Base-by-base conservation (phyloP, 495 filamentous ascomycete genomes). In the Talaromyces wortmannii region DNA sequence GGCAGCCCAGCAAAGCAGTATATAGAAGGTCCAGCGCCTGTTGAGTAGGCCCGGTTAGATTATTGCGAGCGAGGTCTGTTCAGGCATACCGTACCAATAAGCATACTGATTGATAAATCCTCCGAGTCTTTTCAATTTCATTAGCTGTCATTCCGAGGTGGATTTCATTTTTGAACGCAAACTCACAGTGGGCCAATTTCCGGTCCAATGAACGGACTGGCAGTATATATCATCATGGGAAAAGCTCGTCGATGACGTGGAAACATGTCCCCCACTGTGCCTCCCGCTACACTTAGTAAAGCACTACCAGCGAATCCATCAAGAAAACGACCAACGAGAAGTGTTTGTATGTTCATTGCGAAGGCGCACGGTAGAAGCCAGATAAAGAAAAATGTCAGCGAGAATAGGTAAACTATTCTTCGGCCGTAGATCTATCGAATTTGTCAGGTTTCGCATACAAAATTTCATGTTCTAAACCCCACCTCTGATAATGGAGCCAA, bases 141-240 rank as follows among this genome's bases (percentile, higher is more conserved):
- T n/a, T n/a, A n/a, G n/a, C n/a, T n/a, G n/a, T n/a, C n/a, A n/a
- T n/a, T n/a, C n/a, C n/a, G n/a, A n/a, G n/a, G n/a, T n/a, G n/a
- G n/a, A n/a, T n/a, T n/a, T n/a, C n/a, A n/a, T n/a, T n/a, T n/a
- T n/a, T n/a, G n/a, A n/a, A n/a, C n/a, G n/a, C n/a, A n/a, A n/a
- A n/a, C n/a, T n/a, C n/a, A n/a, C 66, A 73, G 53, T 56, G 67
- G 75, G 8, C 71, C 68, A 40, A 72, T 52, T 48, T 69, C 72
- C 40, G 83, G 85, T 16, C 90, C 89, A 42, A 90, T 69, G 60
- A 95, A 95, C 6, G 91, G 92, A 55, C 67, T 71, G 11, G 66
- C 66, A 12, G 90, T 89, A 61, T 91, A 95, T 11, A 95, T 64
- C 84, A 87, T 86, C 86, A 90, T 89, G 4, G 86, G 44, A 5